Conservation (phyloP, 495 filamentous ascomycete species). For the Annulohypoxylon nitens region DNA sequence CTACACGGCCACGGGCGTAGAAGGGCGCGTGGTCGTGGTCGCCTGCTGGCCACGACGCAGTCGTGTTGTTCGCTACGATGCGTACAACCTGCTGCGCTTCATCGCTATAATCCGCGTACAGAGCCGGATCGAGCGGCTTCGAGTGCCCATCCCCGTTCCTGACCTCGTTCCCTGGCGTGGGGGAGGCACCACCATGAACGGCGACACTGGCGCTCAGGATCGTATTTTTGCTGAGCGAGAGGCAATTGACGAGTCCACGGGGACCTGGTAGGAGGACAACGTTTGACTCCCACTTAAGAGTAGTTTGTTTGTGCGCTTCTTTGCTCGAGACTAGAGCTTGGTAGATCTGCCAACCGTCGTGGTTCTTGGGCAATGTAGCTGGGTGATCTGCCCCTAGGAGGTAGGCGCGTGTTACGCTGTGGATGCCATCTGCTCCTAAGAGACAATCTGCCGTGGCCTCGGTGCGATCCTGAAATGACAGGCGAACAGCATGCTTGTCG, state of each 20-base stretch:
- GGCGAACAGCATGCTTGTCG: slow-evolving; percentile 40
- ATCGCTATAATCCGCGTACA: slow-evolving; percentile 52
- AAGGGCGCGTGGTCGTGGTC: slow-evolving; percentile 68
- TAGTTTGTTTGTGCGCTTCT: slow-evolving; percentile 48
- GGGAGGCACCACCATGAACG: slow-evolving; percentile 45
- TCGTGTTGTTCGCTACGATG: slow-evolving; percentile 51
- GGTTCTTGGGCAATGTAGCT: slow-evolving; percentile 56
- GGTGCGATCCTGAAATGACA: slow-evolving; percentile 56
- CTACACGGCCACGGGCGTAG: slow-evolving; percentile 61
- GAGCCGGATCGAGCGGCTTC: slow-evolving; percentile 42
- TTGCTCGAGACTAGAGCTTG: slow-evolving; percentile 55
- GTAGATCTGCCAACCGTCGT: slow-evolving; percentile 60
- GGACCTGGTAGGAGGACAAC: slow-evolving; percentile 56
- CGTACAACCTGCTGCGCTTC: slow-evolving; percentile 53
- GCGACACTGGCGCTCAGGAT: slow-evolving; percentile 57
- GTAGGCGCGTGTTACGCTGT: slow-evolving; percentile 55
- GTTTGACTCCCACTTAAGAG: slow-evolving; percentile 47
- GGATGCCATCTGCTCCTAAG: slow-evolving; percentile 64
- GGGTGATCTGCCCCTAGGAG: slow-evolving; percentile 57
- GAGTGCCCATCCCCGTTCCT: neutral
- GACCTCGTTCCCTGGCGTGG: neutral
- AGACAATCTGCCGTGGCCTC: slow-evolving; percentile 51
- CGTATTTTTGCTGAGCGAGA: slow-evolving; percentile 57
- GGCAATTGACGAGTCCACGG: slow-evolving; percentile 55
- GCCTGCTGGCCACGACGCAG: slow-evolving; percentile 52